Evolutionary conservation across 2,329 filamentous ascomycete genomes (phyloP), one percentile per base, ranked within the genome.

Genomic region (Ophiostoma himal-ulmi): DNA sequence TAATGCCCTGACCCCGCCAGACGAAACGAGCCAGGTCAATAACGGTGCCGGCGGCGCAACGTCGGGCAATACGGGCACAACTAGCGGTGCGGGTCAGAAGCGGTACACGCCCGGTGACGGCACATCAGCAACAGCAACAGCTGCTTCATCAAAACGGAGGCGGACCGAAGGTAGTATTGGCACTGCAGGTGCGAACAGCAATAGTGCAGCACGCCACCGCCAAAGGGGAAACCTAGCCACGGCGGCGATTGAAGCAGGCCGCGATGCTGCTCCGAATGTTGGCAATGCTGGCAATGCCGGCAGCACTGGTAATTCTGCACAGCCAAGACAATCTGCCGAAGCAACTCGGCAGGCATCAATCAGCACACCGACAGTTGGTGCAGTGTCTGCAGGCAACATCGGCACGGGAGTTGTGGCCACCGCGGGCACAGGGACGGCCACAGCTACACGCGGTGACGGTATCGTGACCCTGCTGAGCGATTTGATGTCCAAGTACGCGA

Each of bases 1-100:
- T n/a, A 41, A 41, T 26, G 36, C 36, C 10, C 37, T 87, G 37
- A 87, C 86, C 1, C 85, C 85, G 0, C 85, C 85, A 2, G 85
- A 88, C 66, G 86, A 88, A 73, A 80, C 65, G 8, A 41, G 37
- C 41, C 48, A 41, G 48, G 34, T 67, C 39, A 52, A 3, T 41
- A 70, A 57, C 34, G 39, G 11, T 22, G 20, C 34, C n/a, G 62
- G 20, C 57, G 67, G 66, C 36, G 62, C 68, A 34, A 74, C 30
- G 30, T 34, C 67, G 10, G 67, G 22, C 13, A 70, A 41, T 20
- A 5, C 62, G 36, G 17, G 36, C 20, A 36, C 36, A 11, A 41
- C 37, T 11, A 22, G 8, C 62, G 36, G 54, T 39, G 52, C 69
- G 26, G 70, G 39, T 4, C 81, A 82, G 54, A 86, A 86, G 74